Evolutionary conservation across 2,329 filamentous ascomycete species (phyloP).

Genomic region (Huntiella bhutanensis): DNA sequence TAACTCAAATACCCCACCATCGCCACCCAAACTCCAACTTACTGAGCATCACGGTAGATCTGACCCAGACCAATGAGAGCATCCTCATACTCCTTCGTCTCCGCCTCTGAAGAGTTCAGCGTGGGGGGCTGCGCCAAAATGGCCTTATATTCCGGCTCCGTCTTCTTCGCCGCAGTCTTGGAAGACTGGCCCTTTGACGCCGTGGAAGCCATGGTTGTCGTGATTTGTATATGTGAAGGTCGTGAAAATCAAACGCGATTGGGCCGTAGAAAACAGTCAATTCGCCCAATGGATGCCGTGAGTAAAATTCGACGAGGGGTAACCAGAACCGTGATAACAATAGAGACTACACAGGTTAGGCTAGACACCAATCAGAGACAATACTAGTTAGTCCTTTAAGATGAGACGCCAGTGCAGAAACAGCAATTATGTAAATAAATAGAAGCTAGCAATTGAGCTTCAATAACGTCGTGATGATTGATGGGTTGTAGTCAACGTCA

Average conservation of each 20-base stretch:
- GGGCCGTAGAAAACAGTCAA: neutral
- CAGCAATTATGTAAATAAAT: too few relatives aligned
- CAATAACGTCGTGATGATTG: constrained; percentile 4
- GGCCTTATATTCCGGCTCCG: constrained; percentile 74
- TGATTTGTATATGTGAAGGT: neutral
- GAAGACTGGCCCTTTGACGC: constrained; percentile 26
- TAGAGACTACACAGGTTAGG: neutral
- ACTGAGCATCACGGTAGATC: constrained; percentile 80
- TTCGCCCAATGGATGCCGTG: neutral
- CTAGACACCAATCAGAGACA: neutral
- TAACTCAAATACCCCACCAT: neutral
- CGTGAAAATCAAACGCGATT: neutral
- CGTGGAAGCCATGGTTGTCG: constrained; percentile 57
- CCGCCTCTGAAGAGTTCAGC: constrained; percentile 54
- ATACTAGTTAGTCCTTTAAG: neutral
- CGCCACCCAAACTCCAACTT: neutral
- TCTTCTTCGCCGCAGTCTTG: constrained; percentile 29
- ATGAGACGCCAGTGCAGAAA: neutral
- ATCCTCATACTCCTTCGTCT: constrained; percentile 77
- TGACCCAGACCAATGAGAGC: constrained; percentile 78
- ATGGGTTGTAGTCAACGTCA: constrained; percentile 2
- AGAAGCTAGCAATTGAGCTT: too few relatives aligned
- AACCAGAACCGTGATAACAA: neutral
- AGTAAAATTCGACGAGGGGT: neutral
- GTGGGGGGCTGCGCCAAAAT: constrained; percentile 73